phyloP scores from a whole-genome alignment of 306 rosid species.

The Gastrolobium villosum region DNA sequence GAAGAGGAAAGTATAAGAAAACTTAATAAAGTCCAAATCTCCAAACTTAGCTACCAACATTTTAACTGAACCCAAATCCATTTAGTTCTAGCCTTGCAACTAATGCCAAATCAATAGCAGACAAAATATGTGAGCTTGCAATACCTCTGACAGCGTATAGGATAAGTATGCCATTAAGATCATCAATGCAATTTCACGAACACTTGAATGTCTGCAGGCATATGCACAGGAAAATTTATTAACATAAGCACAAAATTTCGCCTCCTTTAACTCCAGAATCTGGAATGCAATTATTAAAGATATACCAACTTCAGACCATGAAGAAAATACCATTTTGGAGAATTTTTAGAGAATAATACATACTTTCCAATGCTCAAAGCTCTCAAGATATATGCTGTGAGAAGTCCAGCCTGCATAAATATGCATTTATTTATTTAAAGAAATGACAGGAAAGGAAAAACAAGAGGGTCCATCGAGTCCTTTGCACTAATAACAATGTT shows the following conservation, averaged over 20 bases:
- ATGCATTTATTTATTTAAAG: constrained; percentile 19
- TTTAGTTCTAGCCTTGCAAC: constrained; percentile 26
- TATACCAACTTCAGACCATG: neutral
- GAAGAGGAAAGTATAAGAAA: constrained; percentile 2
- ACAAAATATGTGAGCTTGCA: neutral
- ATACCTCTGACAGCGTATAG: constrained; percentile 93
- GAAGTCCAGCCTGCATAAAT: constrained; percentile 75
- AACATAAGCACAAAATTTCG: constrained; percentile 3
- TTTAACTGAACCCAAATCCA: constrained; percentile 13
- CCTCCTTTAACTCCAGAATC: neutral
- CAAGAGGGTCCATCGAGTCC: neutral
- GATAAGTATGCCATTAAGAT: constrained; percentile 93
- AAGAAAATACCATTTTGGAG: constrained; percentile 17
- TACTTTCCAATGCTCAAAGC: constrained; percentile 78
- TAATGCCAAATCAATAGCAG: neutral
- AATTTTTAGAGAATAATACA: constrained; percentile 25
- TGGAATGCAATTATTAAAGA: constrained; percentile 14
- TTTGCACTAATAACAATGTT: neutral
- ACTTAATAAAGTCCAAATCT: neutral
- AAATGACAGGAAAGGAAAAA: neutral
- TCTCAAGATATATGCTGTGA: constrained; percentile 79
- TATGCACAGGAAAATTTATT: constrained; percentile 25
- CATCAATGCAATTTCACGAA: constrained; percentile 84
- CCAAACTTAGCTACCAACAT: neutral
- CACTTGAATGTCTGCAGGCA: constrained; percentile 81